Conservation (phyloP, 306 rosid species). For the Fagus sylvatica region DNA sequence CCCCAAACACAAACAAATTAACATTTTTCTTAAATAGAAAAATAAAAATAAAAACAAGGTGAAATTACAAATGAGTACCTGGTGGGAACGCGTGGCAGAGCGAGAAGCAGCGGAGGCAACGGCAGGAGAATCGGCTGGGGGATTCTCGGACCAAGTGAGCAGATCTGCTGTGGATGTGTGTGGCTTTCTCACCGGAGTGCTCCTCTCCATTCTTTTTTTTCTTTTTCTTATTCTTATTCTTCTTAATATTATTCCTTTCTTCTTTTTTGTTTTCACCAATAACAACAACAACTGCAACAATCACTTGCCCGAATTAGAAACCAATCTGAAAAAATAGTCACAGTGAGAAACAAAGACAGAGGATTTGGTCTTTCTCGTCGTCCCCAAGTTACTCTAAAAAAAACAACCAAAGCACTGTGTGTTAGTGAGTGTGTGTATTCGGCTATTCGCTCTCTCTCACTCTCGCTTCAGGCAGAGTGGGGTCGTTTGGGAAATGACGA, state of each 20-base stretch:
- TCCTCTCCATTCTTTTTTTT: constrained; percentile 58
- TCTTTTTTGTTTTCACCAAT: neutral
- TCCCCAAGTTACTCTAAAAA: neutral
- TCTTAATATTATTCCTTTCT: too few species aligned
- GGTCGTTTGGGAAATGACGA: constrained; percentile 35
- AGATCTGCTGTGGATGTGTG: constrained; percentile 98
- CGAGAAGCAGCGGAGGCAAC: constrained; percentile 61
- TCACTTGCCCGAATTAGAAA: neutral
- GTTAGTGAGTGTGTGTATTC: neutral
- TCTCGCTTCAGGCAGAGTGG: neutral
- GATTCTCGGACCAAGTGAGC: constrained; percentile 90
- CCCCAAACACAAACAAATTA: neutral
- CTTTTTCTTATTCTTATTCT: neutral
- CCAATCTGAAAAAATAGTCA: neutral
- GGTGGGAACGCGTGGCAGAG: constrained; percentile 67
- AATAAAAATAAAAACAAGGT: neutral
- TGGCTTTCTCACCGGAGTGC: constrained; percentile 92
- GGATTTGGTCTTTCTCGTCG: neutral
- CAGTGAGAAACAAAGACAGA: neutral
- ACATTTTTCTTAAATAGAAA: neutral
- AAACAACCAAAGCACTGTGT: neutral
- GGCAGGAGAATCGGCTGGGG: constrained; percentile 58
- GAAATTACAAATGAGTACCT: constrained; percentile 41
- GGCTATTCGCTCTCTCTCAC: constrained; percentile 17
- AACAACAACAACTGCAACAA: neutral